Base-by-base conservation (phyloP, 305 asterid genomes). In the Striga hermonthica region DNA sequence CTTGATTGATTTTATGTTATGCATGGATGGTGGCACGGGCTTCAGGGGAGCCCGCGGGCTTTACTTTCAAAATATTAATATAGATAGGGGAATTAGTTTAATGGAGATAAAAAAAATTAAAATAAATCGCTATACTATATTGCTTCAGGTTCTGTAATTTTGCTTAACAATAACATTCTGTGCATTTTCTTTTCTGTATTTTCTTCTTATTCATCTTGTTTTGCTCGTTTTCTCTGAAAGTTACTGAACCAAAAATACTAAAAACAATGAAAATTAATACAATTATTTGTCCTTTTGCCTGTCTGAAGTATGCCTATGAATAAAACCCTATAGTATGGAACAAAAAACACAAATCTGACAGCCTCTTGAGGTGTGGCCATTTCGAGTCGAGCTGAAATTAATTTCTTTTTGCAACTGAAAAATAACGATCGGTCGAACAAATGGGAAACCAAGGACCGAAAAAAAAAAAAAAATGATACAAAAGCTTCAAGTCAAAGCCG, bases 401-500 rank as follows among this genome's bases (percentile, higher is more conserved):
- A 38, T 7, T 16, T 16, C 9, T 48, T 40, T 36, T 45, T 65
- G 38, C 7, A 14, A 40, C 9, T 43, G 34, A 58, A 69, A 60
- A 80, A 65, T 68, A 74, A 77, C 55, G 59, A 77, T 12, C 60
- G 54, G 14, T 16, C 44, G 52, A 69, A 73, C 48, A 68, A 41
- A 63, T 35, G n/a, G 15, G 36, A 69, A 50, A 36, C 65, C 67
- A 10, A 57, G 61, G 45, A 47, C 4, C 6, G 60, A 8, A 7
- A 1, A 9, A 31, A 11, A 37, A 37, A 34, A 39, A 73, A 57
- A 55, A 14, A 35, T 2, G 36, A 9, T 43, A 7, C 45, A 67
- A 39, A 15, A 22, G 31, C 31, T 22, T 86, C 84, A 84, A 54
- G 83, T 83, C 82, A 74, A 76, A 62, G 50, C 35, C 35, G 89